Base-by-base conservation (phyloP, 768 basidiomycete genomes). In the Amylocystis lapponica region DNA sequence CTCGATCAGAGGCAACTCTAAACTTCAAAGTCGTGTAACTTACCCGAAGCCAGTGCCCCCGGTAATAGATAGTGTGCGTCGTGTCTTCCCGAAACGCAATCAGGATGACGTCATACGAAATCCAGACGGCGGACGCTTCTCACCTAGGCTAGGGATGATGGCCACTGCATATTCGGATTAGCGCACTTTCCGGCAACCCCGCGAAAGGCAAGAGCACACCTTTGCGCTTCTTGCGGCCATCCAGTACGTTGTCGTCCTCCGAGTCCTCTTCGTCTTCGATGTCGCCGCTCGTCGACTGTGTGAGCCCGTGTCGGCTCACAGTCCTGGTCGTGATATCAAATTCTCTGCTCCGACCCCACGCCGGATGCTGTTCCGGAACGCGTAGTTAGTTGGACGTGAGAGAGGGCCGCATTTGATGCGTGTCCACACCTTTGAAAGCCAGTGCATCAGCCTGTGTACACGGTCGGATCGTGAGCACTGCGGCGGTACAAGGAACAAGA, bases 251-350 rank as follows among this genome's bases (percentile, higher is more conserved):
- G 19, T 78, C 76, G 17, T 77, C 78, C 1, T 75, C 76, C 16
- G 72, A 74, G 6, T 79, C 81, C 5, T 85, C 82, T n/a, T 86
- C 85, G 9, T 87, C 86, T 31, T 87, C 83, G 37, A 89, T 45
- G 56, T 90, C 86, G 20, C 88, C 88, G 6, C 81, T 71, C 0
- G 84, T 86, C 27, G 75, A 69, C 51, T 81, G 74, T 38, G 71
- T 79, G 51, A 89, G 66, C 36, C 78, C 77, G 48, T 72, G 77
- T 31, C 84, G 78, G 39, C 76, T 74, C 14, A 76, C 68, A 5
- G 84, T 74, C 36, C 87, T 83, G 12, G 89, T 91, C 12, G 86
- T 90, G 50, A 91, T 90, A 62, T 91, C 88, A 58, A 91, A 91
- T 62, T 91, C 89, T 34, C 89, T 75, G 61, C 86, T 88, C 36